phyloP scores from a whole-genome alignment of 225 moss, liverwort and hornwort genomes.

The Neckera pumila region DNA sequence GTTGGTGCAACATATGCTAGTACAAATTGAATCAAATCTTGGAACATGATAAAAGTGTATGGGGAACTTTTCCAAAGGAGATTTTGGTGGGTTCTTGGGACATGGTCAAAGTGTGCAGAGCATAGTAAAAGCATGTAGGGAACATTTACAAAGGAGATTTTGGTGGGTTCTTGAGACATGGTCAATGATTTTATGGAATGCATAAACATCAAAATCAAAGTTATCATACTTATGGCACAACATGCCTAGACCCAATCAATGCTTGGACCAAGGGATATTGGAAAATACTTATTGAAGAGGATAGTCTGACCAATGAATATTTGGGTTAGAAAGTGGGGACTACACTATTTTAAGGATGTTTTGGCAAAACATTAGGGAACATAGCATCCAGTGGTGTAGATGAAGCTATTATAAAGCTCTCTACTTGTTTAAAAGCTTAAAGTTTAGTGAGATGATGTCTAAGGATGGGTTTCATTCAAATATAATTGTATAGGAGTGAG shows the following conservation, averaged over 20 bases:
- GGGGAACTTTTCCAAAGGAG: background rate
- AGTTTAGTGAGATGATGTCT: no score
- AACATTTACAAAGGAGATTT: background rate
- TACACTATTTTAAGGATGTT: background rate
- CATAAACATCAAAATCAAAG: background rate
- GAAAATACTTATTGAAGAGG: background rate
- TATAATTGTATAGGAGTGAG: background rate
- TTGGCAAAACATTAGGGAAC: background rate
- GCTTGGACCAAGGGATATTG: background rate
- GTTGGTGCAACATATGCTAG: background rate
- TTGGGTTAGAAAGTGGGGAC: background rate
- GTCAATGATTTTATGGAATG: background rate
- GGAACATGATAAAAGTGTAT: background rate
- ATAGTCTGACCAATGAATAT: background rate
- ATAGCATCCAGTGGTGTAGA: background rate
- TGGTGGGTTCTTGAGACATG: background rate
- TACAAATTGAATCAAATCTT: background rate
- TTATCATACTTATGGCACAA: background rate
- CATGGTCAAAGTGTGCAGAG: no score
- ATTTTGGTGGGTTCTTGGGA: background rate
- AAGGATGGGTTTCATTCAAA: background rate
- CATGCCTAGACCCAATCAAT: rapidly evolving
- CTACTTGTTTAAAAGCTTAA: background rate
- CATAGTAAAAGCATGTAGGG: background rate
- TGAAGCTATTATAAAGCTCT: background rate